Base-by-base conservation (phyloP, 2,329 filamentous ascomycete species). In the Cephalotrichum gorgonifer region DNA sequence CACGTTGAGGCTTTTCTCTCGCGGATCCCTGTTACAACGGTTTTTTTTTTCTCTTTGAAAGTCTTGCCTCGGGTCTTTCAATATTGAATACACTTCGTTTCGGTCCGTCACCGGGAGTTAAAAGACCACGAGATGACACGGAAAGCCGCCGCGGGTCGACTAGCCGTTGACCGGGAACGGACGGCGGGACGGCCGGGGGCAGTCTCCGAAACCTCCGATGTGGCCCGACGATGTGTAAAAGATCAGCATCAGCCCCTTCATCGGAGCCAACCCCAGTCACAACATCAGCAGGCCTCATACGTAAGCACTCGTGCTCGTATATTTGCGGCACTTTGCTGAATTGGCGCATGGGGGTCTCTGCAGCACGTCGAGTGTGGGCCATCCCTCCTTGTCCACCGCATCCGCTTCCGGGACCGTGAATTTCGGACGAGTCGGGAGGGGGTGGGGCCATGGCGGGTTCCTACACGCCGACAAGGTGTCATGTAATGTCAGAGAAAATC, bases 401-500 rank as follows among this genome's bases (percentile, higher is more conserved):
- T 11, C 11, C 17, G 43, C 9, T 15, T 30, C 15, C 25, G 20
- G 27, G 41, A 27, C 23, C 14, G 42, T 12, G n/a, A 26, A 39
- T 39, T 41, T 23, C 23, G 6, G 22, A 22, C 35, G 35, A 7
- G 35, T 20, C 12, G 17, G n/a, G 20, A 20, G 12, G 12, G 17
- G n/a, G 35, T 11, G 17, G 35, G 22, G 35, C 12, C 35, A 5
- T 20, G 35, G 35, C 5, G 6, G 27, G n/a, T 23, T 14, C 20
- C 5, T n/a, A 39, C 26, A 27, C 26, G 30, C 17, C 33, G 45
- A 47, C 26, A 47, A 20, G 45, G 23, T 23, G 45, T 39, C n/a
- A n/a, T n/a, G 22, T 28, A 23, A 28, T 47, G 45, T 47, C 17
- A 39, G 45, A 41, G 45, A 27, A 47, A 15, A 33, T 30, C 25